phyloP scores from a whole-genome alignment of 768 basidiomycete genomes.

The Leccinum boreale region DNA sequence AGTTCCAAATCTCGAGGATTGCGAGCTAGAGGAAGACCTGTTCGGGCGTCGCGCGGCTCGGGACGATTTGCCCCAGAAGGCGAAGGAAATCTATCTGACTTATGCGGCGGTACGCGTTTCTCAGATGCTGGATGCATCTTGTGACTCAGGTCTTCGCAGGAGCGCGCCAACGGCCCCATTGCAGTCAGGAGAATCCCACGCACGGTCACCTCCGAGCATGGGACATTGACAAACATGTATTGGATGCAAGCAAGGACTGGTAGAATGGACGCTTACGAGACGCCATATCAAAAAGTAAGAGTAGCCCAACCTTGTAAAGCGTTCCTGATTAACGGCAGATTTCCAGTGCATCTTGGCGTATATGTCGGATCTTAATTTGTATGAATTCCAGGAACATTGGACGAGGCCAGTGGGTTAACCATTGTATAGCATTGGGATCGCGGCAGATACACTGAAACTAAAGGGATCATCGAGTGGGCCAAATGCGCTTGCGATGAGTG shows the following conservation, averaged over 20 bases:
- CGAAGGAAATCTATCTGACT: constrained; percentile 31
- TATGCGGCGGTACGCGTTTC: constrained; percentile 25
- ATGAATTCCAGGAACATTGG: constrained; percentile 25
- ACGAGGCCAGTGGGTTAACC: constrained; percentile 3
- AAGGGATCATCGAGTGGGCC: constrained; percentile 47
- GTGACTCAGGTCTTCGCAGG: constrained; percentile 42
- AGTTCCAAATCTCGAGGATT: constrained; percentile 54
- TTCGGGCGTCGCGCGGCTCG: constrained; percentile 27
- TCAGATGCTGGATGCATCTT: constrained; percentile 16
- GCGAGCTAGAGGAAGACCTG: constrained; percentile 53
- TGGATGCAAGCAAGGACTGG: constrained; percentile 76
- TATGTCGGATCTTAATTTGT: constrained; percentile 79
- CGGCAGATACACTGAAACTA: constrained; percentile 52
- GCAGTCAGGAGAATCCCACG: constrained; percentile 54
- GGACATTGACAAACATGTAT: constrained; percentile 55
- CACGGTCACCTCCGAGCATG: constrained; percentile 41
- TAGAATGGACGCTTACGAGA: constrained; percentile 55
- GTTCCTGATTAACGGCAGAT: constrained; percentile 3
- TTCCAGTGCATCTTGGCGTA: constrained; percentile 74
- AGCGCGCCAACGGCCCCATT: constrained; percentile 66
- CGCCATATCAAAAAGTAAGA: constrained; percentile 73
- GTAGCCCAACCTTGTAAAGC: not conserved
- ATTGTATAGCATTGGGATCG: constrained; percentile 50
- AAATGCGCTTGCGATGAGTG: constrained; percentile 57
- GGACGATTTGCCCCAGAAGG: constrained; percentile 31